A percentile compares a stretch with the other conserved stretches of the same genome.
phyloP scores from a whole-genome alignment of 2,329 filamentous ascomycete genomes.

The Phialophora chinensis region DNA sequence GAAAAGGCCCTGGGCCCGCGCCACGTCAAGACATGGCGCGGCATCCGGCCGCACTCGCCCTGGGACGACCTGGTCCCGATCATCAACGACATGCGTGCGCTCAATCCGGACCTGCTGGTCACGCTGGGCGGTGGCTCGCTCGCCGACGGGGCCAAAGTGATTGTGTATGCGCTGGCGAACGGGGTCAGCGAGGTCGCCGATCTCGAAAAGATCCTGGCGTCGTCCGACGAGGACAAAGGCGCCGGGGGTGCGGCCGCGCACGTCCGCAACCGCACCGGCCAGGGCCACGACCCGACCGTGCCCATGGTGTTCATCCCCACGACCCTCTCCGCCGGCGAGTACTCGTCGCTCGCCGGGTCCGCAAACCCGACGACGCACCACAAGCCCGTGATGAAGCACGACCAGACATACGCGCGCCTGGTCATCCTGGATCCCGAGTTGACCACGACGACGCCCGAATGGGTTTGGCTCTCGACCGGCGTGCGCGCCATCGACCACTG shows the following conservation, averaged over 20 bases:
- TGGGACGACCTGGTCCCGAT: background rate
- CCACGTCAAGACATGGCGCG: background rate
- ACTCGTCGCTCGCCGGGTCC: slow-evolving; percentile 48
- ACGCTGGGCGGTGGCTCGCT: background rate
- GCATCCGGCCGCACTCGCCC: background rate
- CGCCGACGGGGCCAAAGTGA: background rate
- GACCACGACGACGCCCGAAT: slow-evolving; percentile 39
- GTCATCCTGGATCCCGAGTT: slow-evolving; percentile 38
- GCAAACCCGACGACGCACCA: slow-evolving; percentile 42
- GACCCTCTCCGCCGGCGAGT: slow-evolving; percentile 52
- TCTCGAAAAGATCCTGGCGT: background rate
- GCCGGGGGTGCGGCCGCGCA: background rate
- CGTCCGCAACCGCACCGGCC: background rate
- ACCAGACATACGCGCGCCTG: slow-evolving; percentile 20
- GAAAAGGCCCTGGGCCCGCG: background rate
- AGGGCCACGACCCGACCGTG: slow-evolving; percentile 5
- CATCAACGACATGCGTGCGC: background rate
- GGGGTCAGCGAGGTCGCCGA: background rate
- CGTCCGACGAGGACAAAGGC: background rate
- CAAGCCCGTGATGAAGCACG: slow-evolving; percentile 9
- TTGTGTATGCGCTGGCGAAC: background rate
- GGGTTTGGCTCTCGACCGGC: slow-evolving; percentile 42
- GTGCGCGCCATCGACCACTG: slow-evolving; percentile 44
- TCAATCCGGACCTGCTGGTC: background rate
- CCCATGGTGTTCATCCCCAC: slow-evolving; percentile 50